Base-by-base conservation (phyloP, 129 eudicot genomes). In the Rutidosis leptorrhynchoides region DNA sequence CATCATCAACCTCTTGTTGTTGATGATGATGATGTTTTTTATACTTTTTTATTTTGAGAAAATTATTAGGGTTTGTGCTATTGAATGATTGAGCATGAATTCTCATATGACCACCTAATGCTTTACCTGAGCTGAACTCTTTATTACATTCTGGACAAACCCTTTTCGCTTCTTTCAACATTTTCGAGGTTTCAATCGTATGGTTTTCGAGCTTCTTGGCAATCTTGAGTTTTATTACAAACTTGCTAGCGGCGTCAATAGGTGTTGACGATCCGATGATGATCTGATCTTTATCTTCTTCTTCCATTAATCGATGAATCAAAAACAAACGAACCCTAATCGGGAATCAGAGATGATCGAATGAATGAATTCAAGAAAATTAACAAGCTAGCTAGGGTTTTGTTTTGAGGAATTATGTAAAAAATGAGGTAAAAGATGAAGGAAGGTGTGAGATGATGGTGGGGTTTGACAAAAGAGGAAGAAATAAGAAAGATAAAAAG, bases 81-180 rank as follows among this genome's bases (percentile, higher is more conserved):
- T n/a, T 62, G 16, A 8, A 29, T 9, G 83, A 26, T 65, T 70
- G 75, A 65, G n/a, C 63, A 64, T 87, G 96, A 46, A 88, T 43
- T 29, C 96, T 84, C 91, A 80, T 80, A 79, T 88, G 96, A 73
- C 96, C 96, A 3, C 91, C 88, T 20, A 88, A 70, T 27, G 91
- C 96, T 75, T 88, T 78, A 15, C 86, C 83, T 3, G 88, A 84
- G 62, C 65, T 76, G 20, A 88, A 88, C 71, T 61, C 96, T 23
- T 84, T 88, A 12, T 46, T 30, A 62, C 96, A 88, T 12, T 65
- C 70, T 0, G 58, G 33, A 58, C 91, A 88, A 69, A 72, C 77
- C 77, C 78, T 74, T 65, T 74, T 74, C 10, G 21, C 72, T 46
- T 65, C 58, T 4, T 59, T 17, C 28, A 12, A 35, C 66, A 25